These are phyloP conservation scores for Pleurotus djamor DNA, from an alignment of 768 basidiomycete genomes.

Conservation along the genomic window DNA sequence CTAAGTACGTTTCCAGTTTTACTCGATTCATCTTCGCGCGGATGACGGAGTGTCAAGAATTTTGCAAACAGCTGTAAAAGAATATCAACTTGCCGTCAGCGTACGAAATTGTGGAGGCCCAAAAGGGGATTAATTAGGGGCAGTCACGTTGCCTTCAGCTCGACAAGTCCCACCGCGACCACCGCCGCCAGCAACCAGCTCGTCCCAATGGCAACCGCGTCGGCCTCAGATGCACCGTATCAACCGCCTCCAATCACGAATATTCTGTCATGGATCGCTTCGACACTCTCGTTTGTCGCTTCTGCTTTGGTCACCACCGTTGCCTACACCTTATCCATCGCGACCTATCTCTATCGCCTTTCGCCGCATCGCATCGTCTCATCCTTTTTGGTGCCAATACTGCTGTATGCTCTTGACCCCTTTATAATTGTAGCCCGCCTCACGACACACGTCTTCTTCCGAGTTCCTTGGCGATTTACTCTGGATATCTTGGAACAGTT, in stretches of 20 bases:
- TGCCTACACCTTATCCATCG: neutral
- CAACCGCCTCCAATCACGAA: neutral
- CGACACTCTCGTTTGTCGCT: neutral
- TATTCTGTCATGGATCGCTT: neutral
- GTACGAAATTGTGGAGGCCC: too few species aligned
- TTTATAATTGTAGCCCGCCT: constrained; percentile 38
- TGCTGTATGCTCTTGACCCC: constrained; percentile 46
- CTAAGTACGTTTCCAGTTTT: too few species aligned
- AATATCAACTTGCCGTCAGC: too few species aligned
- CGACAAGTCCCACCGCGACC: too few species aligned
- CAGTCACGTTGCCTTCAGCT: too few species aligned
- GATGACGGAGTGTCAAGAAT: too few species aligned
- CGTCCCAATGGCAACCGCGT: neutral
- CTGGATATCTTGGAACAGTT: constrained; percentile 37
- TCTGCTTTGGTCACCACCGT: neutral
- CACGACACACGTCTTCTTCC: constrained; percentile 36
- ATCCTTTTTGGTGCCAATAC: neutral
- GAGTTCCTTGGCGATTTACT: constrained; percentile 40
- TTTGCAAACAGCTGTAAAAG: too few species aligned
- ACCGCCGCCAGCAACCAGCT: neutral
- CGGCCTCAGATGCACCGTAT: neutral
- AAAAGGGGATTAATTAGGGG: too few species aligned
- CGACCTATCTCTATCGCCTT: constrained; percentile 13
- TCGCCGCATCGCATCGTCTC: constrained; percentile 25
- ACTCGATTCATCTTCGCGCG: too few species aligned